These are phyloP conservation scores for Camellia granthamiana DNA, from an alignment of 148 eudicot genomes.

Conservation along the genomic window DNA sequence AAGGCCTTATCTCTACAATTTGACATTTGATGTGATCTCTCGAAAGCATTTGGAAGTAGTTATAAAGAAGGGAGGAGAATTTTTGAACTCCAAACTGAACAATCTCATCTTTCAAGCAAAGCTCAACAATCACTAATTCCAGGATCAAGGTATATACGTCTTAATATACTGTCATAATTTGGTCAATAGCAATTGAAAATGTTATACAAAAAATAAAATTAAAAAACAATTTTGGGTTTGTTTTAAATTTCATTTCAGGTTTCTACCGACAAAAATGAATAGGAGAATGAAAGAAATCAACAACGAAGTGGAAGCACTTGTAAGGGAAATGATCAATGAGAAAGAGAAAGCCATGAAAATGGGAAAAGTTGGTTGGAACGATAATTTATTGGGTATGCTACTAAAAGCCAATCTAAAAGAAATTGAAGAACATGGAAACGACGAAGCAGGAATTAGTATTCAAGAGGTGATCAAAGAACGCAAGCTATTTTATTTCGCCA, in stretches of 20 bases:
- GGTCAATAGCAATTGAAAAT: too few species aligned
- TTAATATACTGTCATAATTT: too few species aligned
- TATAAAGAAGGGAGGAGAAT: conserved; percentile 24
- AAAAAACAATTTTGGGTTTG: too few species aligned
- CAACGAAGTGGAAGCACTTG: not conserved
- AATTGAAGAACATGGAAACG: conserved; percentile 16
- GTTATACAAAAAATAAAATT: not conserved
- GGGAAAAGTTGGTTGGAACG: conserved; percentile 12
- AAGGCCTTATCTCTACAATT: not conserved
- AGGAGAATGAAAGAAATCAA: too few species aligned
- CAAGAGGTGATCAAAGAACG: conserved; percentile 27
- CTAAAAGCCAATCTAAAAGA: conserved; percentile 22
- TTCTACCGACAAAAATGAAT: too few species aligned
- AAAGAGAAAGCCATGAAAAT: conserved; percentile 5
- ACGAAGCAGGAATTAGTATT: not conserved
- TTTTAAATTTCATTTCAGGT: too few species aligned
- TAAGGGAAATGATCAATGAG: not conserved
- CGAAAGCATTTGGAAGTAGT: conserved; percentile 25
- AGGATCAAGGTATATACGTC: too few species aligned
- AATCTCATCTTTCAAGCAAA: conserved; percentile 18
- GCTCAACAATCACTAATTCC: not conserved
- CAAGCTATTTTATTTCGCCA: conserved; percentile 29
- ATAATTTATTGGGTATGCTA: conserved; percentile 15
- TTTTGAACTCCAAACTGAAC: conserved; percentile 21
- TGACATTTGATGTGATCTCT: conserved; percentile 17